These are phyloP conservation scores for Colletotrichum musicola DNA, from an alignment of 2,329 filamentous ascomycete species.

Conservation along the genomic window DNA sequence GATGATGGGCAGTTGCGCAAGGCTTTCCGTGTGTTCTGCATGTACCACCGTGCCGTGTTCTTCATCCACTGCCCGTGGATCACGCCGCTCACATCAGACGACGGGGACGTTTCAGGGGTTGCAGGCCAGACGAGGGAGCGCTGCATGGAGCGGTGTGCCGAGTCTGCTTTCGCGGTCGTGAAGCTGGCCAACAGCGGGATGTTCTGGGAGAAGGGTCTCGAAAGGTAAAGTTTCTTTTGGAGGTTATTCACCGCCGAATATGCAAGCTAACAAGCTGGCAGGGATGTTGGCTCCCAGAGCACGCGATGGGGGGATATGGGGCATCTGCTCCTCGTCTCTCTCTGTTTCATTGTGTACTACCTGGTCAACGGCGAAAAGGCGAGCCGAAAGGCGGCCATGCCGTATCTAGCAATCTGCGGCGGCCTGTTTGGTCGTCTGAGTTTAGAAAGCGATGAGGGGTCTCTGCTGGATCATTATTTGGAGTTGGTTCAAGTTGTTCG, in stretches of 20 bases:
- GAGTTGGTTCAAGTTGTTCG: slow-evolving; percentile 23
- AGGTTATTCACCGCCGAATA: not conserved
- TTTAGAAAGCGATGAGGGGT: slow-evolving; percentile 19
- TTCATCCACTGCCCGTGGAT: slow-evolving; percentile 33
- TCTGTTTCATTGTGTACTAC: slow-evolving; percentile 34
- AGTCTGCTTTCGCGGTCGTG: slow-evolving; percentile 27
- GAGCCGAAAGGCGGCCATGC: slow-evolving; percentile 20
- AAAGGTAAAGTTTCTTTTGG: not conserved
- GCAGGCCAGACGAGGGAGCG: slow-evolving; percentile 15
- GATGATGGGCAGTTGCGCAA: slow-evolving; percentile 18
- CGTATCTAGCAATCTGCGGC: slow-evolving; percentile 30
- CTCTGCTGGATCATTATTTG: slow-evolving; percentile 28
- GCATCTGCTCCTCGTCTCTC: slow-evolving; percentile 28
- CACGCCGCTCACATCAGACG: slow-evolving; percentile 1
- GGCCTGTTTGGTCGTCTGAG: slow-evolving; percentile 26
- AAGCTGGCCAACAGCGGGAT: slow-evolving; percentile 29
- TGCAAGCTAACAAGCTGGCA: not conserved
- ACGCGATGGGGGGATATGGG: slow-evolving; percentile 29
- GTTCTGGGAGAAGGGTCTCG: slow-evolving; percentile 28
- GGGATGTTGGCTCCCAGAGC: slow-evolving; percentile 23
- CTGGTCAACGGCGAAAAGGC: slow-evolving; percentile 24
- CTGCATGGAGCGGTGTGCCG: slow-evolving; percentile 23
- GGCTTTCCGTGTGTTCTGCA: slow-evolving; percentile 30
- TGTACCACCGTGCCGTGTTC: slow-evolving; percentile 28
- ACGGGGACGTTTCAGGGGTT: not conserved